Evolutionary conservation across 208 protist species (phyloP), one percentile per base, ranked within the genome.

Genomic region (Crithidia expoeki): DNA sequence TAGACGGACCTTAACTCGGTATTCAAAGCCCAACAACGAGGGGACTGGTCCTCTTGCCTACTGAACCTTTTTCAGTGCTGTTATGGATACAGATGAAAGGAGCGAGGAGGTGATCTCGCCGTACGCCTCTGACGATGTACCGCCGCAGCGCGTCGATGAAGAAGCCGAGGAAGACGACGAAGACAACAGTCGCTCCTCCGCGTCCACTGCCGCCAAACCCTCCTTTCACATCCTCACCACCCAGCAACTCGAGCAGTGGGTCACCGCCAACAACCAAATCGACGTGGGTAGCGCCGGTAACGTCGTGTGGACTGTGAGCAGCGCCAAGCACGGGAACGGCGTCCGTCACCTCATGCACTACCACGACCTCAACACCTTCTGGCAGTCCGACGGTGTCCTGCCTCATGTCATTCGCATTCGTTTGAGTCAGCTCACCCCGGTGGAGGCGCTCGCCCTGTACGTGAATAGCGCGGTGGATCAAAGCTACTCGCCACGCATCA

Each of bases 311-410:
- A 79, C 73, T 4, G 89, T 97, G 46, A 95, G 86, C 78, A 90
- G 80, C 30, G 93, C 93, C 17, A 97, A 97, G 62, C 88, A 95
- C 76, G 90, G 93, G 59, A 94, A 91, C 80, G 93, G 93, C 11
- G 90, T 97, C 12, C 68, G 30, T 12, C 68, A 80, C 32, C 64
- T 96, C 19, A 68, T 93, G 36, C 84, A 90, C 62, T 79, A 59
- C 23, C 64, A 80, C 53, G 63, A 87, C 74, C 51, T 78, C 28
- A 64, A 61, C 49, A 94, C 86, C 34, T 97, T 85, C 71, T 97
- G 93, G 91, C 93, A 97, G 70, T 95, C 89, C 1, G 93, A 97
- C 61, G 93, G 93, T 19, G 64, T 82, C 23, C 83, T 94, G 25
- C 93, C 93, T 28, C 93, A 97, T 61, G 62, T 74, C 23, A 77